Evolutionary conservation across 345 rosid species (phyloP).

Genomic region (Trapa bicornis): DNA sequence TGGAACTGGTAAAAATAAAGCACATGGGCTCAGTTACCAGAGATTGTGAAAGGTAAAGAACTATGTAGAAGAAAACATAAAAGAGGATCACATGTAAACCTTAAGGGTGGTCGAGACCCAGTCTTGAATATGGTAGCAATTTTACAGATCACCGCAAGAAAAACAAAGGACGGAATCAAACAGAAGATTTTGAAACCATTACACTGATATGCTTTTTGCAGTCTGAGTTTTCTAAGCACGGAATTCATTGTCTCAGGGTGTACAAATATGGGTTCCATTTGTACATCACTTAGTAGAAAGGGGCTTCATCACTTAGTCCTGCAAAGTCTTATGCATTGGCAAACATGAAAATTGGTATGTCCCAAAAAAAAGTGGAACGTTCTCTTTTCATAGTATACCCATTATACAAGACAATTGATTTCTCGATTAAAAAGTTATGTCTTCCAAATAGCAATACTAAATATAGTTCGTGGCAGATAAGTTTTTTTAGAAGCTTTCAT

Average conservation of each 20-base stretch:
- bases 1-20: slow-evolving; percentile 22
- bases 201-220: too few species aligned
- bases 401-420: too few species aligned
- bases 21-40: background rate
- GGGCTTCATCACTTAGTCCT: background rate
- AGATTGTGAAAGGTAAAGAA: background rate
- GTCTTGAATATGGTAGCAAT: background rate
- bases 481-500: background rate
- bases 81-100: background rate
- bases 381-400: background rate
- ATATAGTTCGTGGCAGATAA: background rate
- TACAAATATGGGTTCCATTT: background rate
- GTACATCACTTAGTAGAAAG: background rate
- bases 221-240: too few species aligned
- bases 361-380: too few species aligned
- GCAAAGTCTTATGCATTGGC: background rate
- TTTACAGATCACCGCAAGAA: too few species aligned
- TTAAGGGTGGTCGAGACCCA: background rate
- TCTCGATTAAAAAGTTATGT: background rate
- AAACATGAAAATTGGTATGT: background rate
- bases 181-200: too few species aligned
- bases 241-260: background rate
- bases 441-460: background rate
- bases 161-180: too few species aligned
- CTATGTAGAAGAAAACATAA: background rate